Conservation (phyloP, 208 protist genomes). For the Endotrypanum monterogeii region DNA sequence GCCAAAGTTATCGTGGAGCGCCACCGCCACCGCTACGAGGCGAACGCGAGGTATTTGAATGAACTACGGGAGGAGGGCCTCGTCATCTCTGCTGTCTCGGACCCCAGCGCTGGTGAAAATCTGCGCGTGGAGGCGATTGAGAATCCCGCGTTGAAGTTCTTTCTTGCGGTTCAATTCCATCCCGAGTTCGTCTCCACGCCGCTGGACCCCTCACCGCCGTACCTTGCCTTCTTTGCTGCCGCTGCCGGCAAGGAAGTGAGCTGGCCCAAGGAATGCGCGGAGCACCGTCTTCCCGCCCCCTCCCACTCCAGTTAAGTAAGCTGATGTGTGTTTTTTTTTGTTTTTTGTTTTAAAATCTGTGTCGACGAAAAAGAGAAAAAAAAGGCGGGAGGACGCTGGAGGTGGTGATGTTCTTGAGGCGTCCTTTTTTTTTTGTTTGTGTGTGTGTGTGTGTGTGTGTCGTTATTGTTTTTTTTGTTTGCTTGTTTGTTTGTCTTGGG, state of each 20-base stretch:
- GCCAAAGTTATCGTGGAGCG: constrained; percentile 91
- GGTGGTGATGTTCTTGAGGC: background rate
- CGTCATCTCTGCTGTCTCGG: constrained; percentile 88
- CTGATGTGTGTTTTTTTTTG: background rate
- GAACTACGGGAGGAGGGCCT: constrained; percentile 92
- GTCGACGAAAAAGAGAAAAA: background rate
- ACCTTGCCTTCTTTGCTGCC: constrained; percentile 95
- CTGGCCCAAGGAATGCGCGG: constrained; percentile 54
- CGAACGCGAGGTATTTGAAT: constrained; percentile 94
- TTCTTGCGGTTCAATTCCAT: constrained; percentile 98
- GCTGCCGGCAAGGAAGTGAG: constrained; percentile 67
- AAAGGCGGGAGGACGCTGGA: too few relatives aligned
- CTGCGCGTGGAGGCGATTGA: constrained; percentile 92
- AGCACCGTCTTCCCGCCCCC: constrained; percentile 40
- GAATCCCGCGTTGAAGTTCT: constrained; percentile 82
- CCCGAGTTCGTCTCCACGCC: constrained; percentile 98
- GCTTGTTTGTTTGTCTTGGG: too few relatives aligned
- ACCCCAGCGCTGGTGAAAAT: constrained; percentile 87
- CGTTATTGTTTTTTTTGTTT: background rate
- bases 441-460: background rate
- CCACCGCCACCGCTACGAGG: constrained; percentile 98
- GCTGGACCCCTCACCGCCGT: constrained; percentile 95
- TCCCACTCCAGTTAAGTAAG: background rate
- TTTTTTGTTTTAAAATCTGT: too few relatives aligned
- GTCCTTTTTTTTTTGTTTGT: background rate